Evolutionary conservation across 2,329 filamentous ascomycete genomes (phyloP).

Genomic region (Arthrobotrys musiformis): DNA sequence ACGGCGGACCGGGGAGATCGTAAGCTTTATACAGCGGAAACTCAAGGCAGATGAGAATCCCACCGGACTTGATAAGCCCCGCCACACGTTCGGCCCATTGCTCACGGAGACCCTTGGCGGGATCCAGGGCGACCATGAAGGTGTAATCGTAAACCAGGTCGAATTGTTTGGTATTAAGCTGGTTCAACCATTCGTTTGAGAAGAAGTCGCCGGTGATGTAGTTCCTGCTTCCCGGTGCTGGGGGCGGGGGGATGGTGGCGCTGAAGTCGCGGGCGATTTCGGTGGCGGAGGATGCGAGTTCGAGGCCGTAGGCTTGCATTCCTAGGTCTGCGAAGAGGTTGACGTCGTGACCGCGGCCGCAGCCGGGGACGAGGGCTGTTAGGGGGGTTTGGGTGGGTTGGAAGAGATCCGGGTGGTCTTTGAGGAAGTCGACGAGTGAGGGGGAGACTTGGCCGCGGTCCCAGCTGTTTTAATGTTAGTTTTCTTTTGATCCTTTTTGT

Average conservation of each 20-base stretch:
- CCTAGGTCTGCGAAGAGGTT: conserved; percentile 78
- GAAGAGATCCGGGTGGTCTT: conserved; percentile 63
- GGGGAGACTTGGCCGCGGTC: conserved; percentile 69
- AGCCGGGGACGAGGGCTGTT: conserved; percentile 78
- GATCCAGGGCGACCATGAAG: conserved; percentile 73
- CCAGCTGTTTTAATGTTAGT: conserved; percentile 62
- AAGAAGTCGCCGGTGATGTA: conserved; percentile 49
- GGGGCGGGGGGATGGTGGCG: conserved; percentile 24
- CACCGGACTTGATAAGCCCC: conserved; percentile 60
- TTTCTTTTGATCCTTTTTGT: neutral
- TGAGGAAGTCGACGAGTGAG: conserved; percentile 68
- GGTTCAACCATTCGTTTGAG: conserved; percentile 34
- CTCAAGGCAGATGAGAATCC: conserved; percentile 63
- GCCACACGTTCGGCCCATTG: conserved; percentile 69
- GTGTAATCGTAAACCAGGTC: conserved; percentile 65
- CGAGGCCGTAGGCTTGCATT: conserved; percentile 80
- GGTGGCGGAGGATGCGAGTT: conserved; percentile 70
- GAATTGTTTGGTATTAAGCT: conserved; percentile 61
- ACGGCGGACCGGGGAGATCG: conserved; percentile 62
- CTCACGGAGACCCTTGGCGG: conserved; percentile 64
- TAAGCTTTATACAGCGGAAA: conserved; percentile 64
- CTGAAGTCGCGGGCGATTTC: conserved; percentile 57
- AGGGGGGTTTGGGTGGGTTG: conserved; percentile 58
- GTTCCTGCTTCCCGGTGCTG: conserved; percentile 22
- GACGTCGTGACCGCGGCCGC: conserved; percentile 84